These are phyloP conservation scores for Aspergillus carbonarius DNA, from an alignment of 2,329 filamentous ascomycete species.

Conservation along the genomic window DNA sequence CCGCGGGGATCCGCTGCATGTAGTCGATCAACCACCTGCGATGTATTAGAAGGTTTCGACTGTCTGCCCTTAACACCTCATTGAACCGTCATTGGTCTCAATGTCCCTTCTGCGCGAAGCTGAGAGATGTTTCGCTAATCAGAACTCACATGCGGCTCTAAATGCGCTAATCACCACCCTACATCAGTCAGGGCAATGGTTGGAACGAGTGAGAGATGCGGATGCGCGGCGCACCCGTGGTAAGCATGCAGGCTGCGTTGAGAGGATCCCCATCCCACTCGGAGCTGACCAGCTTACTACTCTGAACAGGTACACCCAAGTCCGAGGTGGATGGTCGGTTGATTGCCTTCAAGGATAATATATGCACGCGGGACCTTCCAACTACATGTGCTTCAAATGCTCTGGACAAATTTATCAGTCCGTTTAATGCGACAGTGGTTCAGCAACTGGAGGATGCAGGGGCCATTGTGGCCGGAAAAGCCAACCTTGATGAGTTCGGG, in stretches of 20 bases:
- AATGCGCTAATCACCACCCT: conserved; percentile 45
- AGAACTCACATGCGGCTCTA: conserved; percentile 34
- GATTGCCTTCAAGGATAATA: conserved; percentile 77
- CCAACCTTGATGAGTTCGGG: conserved; percentile 93
- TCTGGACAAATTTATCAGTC: conserved; percentile 68
- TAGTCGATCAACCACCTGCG: background rate
- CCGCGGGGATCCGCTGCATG: background rate
- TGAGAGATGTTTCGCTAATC: conserved; percentile 44
- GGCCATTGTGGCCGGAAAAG: conserved; percentile 70
- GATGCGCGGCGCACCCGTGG: conserved; percentile 37
- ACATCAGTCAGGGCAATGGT: conserved; percentile 34
- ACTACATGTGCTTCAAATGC: conserved; percentile 84
- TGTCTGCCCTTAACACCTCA: background rate
- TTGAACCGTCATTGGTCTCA: conserved; percentile 21
- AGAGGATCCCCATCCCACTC: background rate
- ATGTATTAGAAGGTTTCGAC: background rate
- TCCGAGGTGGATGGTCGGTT: conserved; percentile 45
- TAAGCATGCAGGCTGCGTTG: conserved; percentile 16
- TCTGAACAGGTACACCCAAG: conserved; percentile 30
- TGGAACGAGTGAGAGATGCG: conserved; percentile 38
- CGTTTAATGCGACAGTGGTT: conserved; percentile 81
- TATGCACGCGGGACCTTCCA: conserved; percentile 61
- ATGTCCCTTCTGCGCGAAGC: conserved; percentile 48
- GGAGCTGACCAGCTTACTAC: conserved; percentile 4
- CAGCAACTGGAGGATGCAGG: conserved; percentile 63